Evolutionary conservation across 352 stramenopile species (phyloP).

Genomic region (Phytophthora palmivora): DNA sequence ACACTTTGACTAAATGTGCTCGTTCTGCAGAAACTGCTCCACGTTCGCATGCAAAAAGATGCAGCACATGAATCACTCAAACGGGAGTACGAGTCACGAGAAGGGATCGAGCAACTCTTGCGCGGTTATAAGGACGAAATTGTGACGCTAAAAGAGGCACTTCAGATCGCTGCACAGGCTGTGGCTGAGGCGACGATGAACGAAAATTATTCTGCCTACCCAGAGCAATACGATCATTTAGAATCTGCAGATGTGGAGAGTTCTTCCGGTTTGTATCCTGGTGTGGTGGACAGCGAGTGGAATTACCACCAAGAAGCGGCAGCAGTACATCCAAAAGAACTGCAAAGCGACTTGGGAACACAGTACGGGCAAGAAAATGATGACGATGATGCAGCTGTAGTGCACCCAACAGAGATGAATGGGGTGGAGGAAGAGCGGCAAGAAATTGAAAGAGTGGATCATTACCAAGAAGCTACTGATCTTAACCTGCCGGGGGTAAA

Average conservation of each 20-base stretch:
- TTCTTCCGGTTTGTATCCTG: constrained; percentile 12
- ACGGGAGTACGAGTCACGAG: constrained; percentile 62
- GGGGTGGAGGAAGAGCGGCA: constrained; percentile 13
- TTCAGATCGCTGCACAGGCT: constrained; percentile 70
- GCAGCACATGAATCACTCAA: constrained; percentile 64
- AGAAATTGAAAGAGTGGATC: background rate
- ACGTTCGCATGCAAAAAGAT: constrained; percentile 54
- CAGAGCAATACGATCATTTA: background rate
- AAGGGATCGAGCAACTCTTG: constrained; percentile 55
- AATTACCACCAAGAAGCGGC: constrained; percentile 9
- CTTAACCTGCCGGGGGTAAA: background rate
- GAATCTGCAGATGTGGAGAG: constrained; percentile 2
- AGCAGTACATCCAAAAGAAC: constrained; percentile 19
- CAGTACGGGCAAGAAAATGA: constrained; percentile 15
- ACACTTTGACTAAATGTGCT: background rate
- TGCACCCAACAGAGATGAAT: constrained; percentile 9
- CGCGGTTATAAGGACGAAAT: constrained; percentile 80
- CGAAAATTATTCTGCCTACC: background rate
- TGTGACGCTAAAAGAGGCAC: constrained; percentile 75
- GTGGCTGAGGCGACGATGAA: constrained; percentile 52
- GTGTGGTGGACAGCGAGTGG: background rate
- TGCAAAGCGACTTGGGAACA: constrained; percentile 2
- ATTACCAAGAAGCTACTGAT: constrained; percentile 3
- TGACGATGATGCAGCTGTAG: constrained; percentile 9
- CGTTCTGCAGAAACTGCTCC: constrained; percentile 42